Conservation (phyloP, 257 asterid species). For the Fraxinus cuspidata region DNA sequence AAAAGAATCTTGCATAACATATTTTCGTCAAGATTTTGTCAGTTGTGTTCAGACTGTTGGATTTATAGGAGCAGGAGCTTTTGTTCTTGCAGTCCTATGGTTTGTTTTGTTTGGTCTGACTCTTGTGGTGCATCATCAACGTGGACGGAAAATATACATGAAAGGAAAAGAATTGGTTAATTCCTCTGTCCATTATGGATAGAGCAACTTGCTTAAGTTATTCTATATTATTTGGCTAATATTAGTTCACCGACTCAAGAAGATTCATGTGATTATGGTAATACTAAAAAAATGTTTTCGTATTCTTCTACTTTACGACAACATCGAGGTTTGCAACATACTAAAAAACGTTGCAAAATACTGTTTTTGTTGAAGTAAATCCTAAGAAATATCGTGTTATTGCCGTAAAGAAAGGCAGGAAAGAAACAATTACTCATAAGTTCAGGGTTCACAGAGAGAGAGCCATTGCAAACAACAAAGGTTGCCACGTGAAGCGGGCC, state of each 20-base stretch:
- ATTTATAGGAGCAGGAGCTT: conserved; percentile 80
- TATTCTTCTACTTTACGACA: no score
- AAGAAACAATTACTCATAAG: conserved; percentile 26
- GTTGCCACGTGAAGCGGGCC: conserved; percentile 80
- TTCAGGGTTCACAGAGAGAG: conserved; percentile 15
- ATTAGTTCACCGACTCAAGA: not conserved
- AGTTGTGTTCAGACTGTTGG: conserved; percentile 76
- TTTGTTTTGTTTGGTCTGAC: conserved; percentile 83
- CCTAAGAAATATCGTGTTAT: conserved; percentile 51
- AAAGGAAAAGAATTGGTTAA: conserved; percentile 37
- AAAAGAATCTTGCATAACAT: conserved; percentile 1
- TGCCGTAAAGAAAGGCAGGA: conserved; percentile 12
- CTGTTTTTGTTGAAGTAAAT: no score
- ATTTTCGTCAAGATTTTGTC: conserved; percentile 19
- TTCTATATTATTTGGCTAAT: not conserved
- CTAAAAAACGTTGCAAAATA: no score
- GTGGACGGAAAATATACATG: conserved; percentile 78
- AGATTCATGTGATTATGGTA: not conserved
- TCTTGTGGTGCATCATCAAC: conserved; percentile 61
- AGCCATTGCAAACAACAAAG: conserved; percentile 12
- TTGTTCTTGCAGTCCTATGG: conserved; percentile 75
- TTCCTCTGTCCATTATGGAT: not conserved
- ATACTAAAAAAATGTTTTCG: no score
- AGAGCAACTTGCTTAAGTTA: not conserved
- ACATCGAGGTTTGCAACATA: no score